phyloP scores from a whole-genome alignment of 176 grass and related monocot genomes.

The Triticum turgidum region DNA sequence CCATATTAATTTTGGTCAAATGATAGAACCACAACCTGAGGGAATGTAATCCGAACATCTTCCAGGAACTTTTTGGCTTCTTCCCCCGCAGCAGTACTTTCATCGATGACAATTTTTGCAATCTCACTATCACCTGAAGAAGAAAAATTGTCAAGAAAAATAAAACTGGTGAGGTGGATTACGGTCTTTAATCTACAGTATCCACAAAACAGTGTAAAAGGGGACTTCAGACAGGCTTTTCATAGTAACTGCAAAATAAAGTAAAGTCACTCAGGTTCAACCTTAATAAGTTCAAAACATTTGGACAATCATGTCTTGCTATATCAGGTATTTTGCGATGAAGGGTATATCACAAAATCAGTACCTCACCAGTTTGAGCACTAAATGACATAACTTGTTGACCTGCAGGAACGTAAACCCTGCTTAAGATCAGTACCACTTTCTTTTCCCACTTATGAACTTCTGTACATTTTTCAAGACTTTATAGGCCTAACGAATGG shows the following conservation, averaged over 20 bases:
- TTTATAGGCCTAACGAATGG: neutral
- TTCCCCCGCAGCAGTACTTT: conserved; percentile 78
- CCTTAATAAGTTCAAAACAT: neutral
- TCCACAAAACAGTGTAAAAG: conserved; percentile 6
- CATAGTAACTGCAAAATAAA: neutral
- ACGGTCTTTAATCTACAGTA: neutral
- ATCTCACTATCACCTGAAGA: conserved; percentile 83
- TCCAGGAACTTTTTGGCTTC: conserved; percentile 91
- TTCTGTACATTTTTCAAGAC: neutral
- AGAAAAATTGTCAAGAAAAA: neutral
- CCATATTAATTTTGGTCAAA: conserved; percentile 2
- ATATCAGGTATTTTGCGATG: neutral
- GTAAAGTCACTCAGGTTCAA: neutral
- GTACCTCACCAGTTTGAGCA: neutral
- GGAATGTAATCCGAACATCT: conserved; percentile 75
- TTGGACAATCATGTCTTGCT: neutral
- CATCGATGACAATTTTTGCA: conserved; percentile 71
- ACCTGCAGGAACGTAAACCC: neutral
- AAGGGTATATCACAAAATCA: neutral
- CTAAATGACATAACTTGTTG: neutral
- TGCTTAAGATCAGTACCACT: neutral
- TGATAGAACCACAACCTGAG: conserved; percentile 63
- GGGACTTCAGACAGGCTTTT: neutral
- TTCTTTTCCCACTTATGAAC: neutral
- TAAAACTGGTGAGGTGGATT: neutral